Evolutionary conservation across 352 stramenopile genomes (phyloP), one percentile per base, ranked within the genome.

Genomic region (Globisporangium abappressorium): DNA sequence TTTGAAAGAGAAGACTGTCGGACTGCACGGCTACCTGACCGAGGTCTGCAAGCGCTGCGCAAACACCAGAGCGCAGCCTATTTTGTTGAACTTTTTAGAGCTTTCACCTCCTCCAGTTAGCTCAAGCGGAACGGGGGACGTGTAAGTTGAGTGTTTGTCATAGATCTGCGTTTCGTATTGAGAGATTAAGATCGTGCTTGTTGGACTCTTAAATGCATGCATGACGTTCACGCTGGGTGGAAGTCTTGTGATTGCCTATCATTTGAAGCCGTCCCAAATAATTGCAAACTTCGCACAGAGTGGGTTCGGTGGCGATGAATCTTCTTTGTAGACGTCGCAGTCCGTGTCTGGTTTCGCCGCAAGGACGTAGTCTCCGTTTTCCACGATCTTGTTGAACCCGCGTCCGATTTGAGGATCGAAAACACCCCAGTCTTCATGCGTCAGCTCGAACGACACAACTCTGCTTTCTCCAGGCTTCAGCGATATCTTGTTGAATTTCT

Each of bases 1-100:
- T 67, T 61, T 95, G 36, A 94, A 92, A 65, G 74, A 92, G 43
- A 94, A 94, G 64, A 83, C 83, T 2, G 81, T 92, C 12, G 78
- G 63, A 3, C 76, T 94, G 34, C 84, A 92, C 38, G 80, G 80
- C 5, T 94, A 94, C 71, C 66, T 94, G 12, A 82, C 77, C 11
- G 81, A 91, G 65, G 71, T 94, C 14, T 90, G 82, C 75, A 90
- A 91, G 71, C 74, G 81, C 5, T 94, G 81, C 57, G 82, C 83
- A 2, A 91, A 91, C 71, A 91, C 81, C 11, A 78, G 83, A 28
- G 84, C 84, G 14, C 80, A 89, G 67, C 64, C 80, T 34, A 51
- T 91, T 15, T 56, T 94, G 34, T 55, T 94, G 34, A 79, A 90
- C 41, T 94, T 93, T 41, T 66, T 92, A 20, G 78, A 89, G 53